Base-by-base conservation (phyloP, 352 stramenopile species). In the Pythium phragmitis region DNA sequence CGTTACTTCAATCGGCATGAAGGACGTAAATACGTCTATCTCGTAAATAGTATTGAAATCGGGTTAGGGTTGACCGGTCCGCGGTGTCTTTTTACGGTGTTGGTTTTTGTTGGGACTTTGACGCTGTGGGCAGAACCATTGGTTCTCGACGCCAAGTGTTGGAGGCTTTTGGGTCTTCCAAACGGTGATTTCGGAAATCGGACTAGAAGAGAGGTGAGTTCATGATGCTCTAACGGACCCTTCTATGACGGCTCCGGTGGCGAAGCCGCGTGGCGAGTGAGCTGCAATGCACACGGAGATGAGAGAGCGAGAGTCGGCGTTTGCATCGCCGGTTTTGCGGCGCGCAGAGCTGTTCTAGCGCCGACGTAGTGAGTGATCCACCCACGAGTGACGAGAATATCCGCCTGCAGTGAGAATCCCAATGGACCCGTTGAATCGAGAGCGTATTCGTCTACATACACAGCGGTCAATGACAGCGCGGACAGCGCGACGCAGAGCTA, bases 151-250 rank as follows among this genome's bases (percentile, higher is more conserved):
- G 57, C 37, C 56, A 69, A 69, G 65, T 71, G 58, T 51, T 45
- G 17, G 16, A 48, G 54, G 56, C 54, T 61, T n/a, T 30, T 30
- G 47, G 28, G 56, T 19, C 42, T n/a, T 12, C 42, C 39, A 63
- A 42, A 17, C 14, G 37, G 72, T 79, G 87, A 88, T 91, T 88
- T 89, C 80, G 85, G 72, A 89, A 91, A 89, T 87, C 80, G 82
- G 82, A 91, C 82, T 88, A 91, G 76, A 89, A 89, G 79, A 91
- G 78, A 91, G 82, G 82, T 91, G 74, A 65, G 49, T 56, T 26
- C 51, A 64, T 65, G 63, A 52, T 54, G 58, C 23, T 21, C 47
- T 39, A 51, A 17, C 28, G 19, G 33, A 26, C 49, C 26, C 37
- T 49, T 55, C 46, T 12, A 3, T 3, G 19, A 36, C 46, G 46